Conservation (phyloP, 148 eudicot genomes). For the Tetragonia tetragonoides region DNA sequence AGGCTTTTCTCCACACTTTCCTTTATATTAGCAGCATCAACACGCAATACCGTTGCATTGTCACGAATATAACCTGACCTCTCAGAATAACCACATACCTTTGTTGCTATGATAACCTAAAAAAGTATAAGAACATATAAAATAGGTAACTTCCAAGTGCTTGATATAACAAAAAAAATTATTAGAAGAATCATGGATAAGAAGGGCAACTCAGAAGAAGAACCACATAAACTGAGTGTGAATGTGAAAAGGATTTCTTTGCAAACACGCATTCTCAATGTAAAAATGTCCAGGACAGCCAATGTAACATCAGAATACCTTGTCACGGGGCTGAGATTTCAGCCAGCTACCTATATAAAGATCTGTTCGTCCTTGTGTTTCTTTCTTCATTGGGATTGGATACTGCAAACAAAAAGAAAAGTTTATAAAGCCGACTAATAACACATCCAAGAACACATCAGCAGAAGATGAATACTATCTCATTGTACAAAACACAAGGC, state of each 20-base stretch:
- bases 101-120: constrained; percentile 87
- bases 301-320: constrained; percentile 40
- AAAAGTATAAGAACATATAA: not conserved
- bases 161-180: not conserved
- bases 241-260: not conserved
- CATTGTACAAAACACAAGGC: not conserved
- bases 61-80: constrained; percentile 66
- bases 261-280: not conserved
- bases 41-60: constrained; percentile 60
- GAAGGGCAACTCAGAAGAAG: too few relatives aligned
- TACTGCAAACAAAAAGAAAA: constrained; percentile 42
- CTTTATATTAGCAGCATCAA: constrained; percentile 93
- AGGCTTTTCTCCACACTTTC: constrained; percentile 99
- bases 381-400: constrained; percentile 84
- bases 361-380: constrained; percentile 93
- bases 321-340: constrained; percentile 88
- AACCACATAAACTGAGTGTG: not conserved
- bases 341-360: constrained; percentile 78
- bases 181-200: not conserved
- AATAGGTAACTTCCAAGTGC: not conserved
- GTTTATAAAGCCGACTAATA: not conserved
- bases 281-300: not conserved
- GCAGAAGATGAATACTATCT: not conserved
- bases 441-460: not conserved
- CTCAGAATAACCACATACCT: constrained; percentile 91